Conservation (phyloP, 139 green algal genomes). For the Picochlorum costavermella region DNA sequence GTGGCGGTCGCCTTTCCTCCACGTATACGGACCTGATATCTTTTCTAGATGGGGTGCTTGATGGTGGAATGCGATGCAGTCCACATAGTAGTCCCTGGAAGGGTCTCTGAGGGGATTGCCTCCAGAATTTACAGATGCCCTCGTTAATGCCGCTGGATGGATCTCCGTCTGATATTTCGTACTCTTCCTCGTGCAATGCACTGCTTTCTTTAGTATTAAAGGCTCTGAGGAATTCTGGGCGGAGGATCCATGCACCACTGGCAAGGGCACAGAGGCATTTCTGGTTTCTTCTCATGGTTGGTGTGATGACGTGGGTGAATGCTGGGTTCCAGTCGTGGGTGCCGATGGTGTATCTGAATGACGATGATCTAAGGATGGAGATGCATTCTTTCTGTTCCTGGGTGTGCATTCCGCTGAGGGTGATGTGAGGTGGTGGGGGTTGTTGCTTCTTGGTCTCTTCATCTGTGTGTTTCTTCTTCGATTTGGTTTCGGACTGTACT, state of each 20-base stretch:
- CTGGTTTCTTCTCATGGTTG: constrained; percentile 1
- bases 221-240: background rate
- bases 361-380: background rate
- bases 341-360: background rate
- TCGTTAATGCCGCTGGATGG: background rate
- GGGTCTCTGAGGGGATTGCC: no score
- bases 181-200: background rate
- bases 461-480: background rate
- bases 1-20: no score
- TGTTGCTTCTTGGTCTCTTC: background rate
- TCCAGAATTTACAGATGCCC: no score
- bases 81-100: no score
- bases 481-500: background rate
- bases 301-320: constrained; percentile 11
- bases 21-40: no score
- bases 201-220: background rate
- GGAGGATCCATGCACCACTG: constrained; percentile 10
- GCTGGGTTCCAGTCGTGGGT: background rate
- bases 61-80: no score
- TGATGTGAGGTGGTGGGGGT: background rate
- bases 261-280: constrained; percentile 10
- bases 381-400: background rate
- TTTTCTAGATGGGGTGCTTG: no score
- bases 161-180: background rate
- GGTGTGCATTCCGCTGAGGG: constrained; percentile 11